Conservation (phyloP, 2,329 filamentous ascomycete genomes). For the Sclerotinia nivalis region DNA sequence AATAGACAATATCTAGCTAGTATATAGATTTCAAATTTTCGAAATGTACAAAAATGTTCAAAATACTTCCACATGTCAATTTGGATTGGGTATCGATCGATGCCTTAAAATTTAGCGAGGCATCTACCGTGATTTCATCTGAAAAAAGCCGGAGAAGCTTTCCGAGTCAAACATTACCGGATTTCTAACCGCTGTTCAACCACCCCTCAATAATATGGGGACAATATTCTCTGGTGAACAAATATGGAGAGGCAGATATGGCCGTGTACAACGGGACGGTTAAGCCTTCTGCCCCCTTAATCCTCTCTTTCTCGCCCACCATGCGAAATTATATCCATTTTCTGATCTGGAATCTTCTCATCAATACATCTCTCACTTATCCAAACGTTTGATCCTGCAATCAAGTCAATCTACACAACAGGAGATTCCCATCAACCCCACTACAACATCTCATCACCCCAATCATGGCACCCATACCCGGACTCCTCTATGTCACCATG, state of each 20-base stretch:
- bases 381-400: background rate
- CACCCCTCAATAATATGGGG: conserved; percentile 7
- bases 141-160: conserved; percentile 13
- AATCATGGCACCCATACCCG: conserved; percentile 45
- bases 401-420: background rate
- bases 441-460: background rate
- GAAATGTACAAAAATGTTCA: background rate
- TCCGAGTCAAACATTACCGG: conserved; percentile 1
- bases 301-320: background rate
- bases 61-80: background rate
- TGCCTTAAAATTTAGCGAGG: background rate
- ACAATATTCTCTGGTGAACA: background rate
- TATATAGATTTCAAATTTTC: background rate
- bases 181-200: conserved; percentile 8
- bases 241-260: conserved; percentile 21
- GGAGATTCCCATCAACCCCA: background rate
- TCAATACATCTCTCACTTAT: background rate
- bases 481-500: conserved; percentile 85
- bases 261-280: conserved; percentile 13
- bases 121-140: background rate
- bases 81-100: background rate
- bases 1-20: background rate
- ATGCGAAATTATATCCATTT: background rate
- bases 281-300: conserved; percentile 23
- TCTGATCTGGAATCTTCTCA: background rate